Conservation (phyloP, 306 rosid genomes). For the Prunus persica region DNA sequence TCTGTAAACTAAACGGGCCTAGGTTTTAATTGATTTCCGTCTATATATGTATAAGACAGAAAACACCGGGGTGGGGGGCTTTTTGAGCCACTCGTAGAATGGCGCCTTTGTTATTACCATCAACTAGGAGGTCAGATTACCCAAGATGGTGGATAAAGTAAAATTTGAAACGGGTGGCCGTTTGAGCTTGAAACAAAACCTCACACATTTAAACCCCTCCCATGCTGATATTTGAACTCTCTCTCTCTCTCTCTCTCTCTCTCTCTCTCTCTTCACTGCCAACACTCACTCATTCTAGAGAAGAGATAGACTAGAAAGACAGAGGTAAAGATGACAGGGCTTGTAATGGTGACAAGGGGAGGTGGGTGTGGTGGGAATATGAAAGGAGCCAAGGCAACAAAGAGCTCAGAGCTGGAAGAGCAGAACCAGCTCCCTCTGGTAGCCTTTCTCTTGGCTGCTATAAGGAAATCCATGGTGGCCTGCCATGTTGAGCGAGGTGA, state of each 20-base stretch:
- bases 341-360: slow-evolving; percentile 72
- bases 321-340: slow-evolving; percentile 54
- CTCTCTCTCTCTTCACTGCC: not conserved
- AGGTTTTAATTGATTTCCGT: no score
- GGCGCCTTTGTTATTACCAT: slow-evolving; percentile 32
- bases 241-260: not conserved
- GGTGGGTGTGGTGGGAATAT: slow-evolving; percentile 64
- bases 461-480: slow-evolving; percentile 89
- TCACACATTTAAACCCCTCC: slow-evolving; percentile 4
- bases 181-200: slow-evolving; percentile 42
- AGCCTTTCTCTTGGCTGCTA: slow-evolving; percentile 58
- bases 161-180: slow-evolving; percentile 83
- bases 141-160: slow-evolving; percentile 18
- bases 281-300: not conserved
- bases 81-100: not conserved
- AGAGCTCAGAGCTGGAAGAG: slow-evolving; percentile 45
- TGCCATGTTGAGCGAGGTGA: slow-evolving; percentile 66
- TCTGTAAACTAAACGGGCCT: no score
- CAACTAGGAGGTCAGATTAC: slow-evolving; percentile 6
- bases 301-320: not conserved
- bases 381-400: slow-evolving; percentile 12
- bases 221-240: slow-evolving; percentile 18
- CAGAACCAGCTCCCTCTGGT: slow-evolving; percentile 62
- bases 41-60: no score
- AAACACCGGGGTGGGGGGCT: no score